Evolutionary conservation across 768 basidiomycete species (phyloP).

Genomic region (Trametopsis cervina): DNA sequence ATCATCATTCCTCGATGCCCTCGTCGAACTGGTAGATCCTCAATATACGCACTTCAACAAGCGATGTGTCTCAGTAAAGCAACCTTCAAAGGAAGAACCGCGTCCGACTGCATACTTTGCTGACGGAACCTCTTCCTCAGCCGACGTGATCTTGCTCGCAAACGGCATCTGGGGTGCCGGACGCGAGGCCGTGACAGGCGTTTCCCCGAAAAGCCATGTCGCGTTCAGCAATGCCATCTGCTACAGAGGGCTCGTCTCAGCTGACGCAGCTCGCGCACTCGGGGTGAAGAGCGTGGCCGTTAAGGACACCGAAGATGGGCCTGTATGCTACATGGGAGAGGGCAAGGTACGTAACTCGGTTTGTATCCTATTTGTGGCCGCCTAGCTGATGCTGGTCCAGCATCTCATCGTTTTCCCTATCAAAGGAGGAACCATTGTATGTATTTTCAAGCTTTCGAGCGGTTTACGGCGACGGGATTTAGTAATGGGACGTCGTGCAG

Average conservation of each 20-base stretch:
- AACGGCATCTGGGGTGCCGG: conserved; percentile 31
- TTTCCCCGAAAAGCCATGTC: conserved; percentile 19
- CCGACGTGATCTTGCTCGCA: conserved; percentile 42
- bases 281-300: conserved; percentile 40
- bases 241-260: conserved; percentile 42
- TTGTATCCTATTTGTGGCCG: too few relatives aligned
- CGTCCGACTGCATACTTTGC: conserved; percentile 33
- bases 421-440: conserved; percentile 33
- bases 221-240: conserved; percentile 41
- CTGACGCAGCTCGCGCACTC: conserved; percentile 30
- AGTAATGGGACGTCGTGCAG: conserved; percentile 13
- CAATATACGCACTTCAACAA: conserved; percentile 41
- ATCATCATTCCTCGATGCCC: conserved; percentile 42
- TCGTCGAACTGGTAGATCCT: conserved; percentile 37
- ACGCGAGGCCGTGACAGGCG: conserved; percentile 32
- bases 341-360: conserved; percentile 34
- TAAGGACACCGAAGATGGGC: conserved; percentile 28
- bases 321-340: conserved; percentile 37
- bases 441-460: neutral
- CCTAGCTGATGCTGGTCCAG: too few relatives aligned
- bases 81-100: conserved; percentile 19
- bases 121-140: conserved; percentile 39
- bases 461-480: neutral
- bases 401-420: conserved; percentile 50
- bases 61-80: conserved; percentile 28